Evolutionary conservation across 768 basidiomycete species (phyloP).

Genomic region (Mycena amicta): DNA sequence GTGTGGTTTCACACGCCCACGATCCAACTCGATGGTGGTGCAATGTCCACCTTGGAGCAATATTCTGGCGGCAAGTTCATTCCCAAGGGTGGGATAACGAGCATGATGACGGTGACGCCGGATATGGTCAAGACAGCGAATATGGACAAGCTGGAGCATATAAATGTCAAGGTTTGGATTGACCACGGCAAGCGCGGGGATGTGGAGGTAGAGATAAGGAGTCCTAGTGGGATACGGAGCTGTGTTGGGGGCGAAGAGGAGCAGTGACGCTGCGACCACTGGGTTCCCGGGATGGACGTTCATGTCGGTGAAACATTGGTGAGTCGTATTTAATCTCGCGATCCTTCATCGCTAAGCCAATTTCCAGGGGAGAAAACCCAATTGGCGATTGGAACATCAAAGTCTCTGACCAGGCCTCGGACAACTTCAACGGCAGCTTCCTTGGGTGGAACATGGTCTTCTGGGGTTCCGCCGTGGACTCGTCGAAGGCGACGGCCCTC

Average conservation of each 20-base stretch:
- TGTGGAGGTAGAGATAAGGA: conserved; percentile 86
- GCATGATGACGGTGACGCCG: conserved; percentile 65
- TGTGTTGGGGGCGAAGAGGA: conserved; percentile 74
- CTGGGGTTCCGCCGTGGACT: conserved; percentile 87
- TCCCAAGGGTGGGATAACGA: conserved; percentile 60
- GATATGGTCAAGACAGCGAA: conserved; percentile 73
- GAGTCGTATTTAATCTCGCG: conserved; percentile 26
- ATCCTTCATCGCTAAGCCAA: conserved; percentile 4
- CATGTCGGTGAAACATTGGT: conserved; percentile 99
- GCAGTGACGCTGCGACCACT: conserved; percentile 59
- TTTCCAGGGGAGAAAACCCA: conserved; percentile 86
- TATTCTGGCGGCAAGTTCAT: conserved; percentile 73
- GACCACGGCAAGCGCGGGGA: conserved; percentile 86
- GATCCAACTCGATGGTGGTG: conserved; percentile 64
- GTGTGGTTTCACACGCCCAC: conserved; percentile 82
- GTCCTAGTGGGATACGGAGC: conserved; percentile 87
- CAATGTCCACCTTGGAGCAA: conserved; percentile 52
- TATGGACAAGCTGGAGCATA: conserved; percentile 87
- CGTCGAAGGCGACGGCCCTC: conserved; percentile 54
- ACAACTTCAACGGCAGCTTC: conserved; percentile 64
- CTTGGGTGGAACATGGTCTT: conserved; percentile 91
- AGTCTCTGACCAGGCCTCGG: conserved; percentile 79
- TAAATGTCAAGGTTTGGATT: conserved; percentile 93
- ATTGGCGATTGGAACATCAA: conserved; percentile 88
- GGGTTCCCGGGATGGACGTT: conserved; percentile 98